Conservation (phyloP, 2,329 filamentous ascomycete species). For the Dactylellina sp. region DNA sequence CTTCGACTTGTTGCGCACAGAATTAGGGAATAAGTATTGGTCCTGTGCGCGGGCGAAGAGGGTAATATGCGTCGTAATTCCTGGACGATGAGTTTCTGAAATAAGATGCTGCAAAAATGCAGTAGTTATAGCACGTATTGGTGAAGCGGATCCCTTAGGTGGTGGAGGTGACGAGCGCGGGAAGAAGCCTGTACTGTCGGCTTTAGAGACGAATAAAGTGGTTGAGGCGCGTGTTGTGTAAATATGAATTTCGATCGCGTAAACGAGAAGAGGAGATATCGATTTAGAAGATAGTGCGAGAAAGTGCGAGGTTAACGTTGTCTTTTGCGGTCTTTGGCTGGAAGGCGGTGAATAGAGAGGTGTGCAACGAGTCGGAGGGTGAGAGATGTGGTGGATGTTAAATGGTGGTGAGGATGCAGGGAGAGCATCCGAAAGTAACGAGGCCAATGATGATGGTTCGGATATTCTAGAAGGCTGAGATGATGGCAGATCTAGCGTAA, state of each 20-base stretch:
- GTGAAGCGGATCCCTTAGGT: constrained; percentile 67
- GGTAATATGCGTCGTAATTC: constrained; percentile 78
- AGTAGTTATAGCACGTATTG: constrained; percentile 78
- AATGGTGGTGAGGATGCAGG: constrained; percentile 65
- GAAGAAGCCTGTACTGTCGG: constrained; percentile 92
- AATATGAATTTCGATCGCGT: constrained; percentile 87
- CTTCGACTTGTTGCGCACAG: constrained; percentile 83
- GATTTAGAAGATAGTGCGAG: constrained; percentile 67
- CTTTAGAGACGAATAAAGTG: constrained; percentile 94
- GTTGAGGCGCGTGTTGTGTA: constrained; percentile 73
- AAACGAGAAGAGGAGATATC: constrained; percentile 72
- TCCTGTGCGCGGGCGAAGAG: constrained; percentile 91
- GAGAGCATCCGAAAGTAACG: constrained; percentile 60
- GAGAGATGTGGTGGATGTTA: constrained; percentile 86
- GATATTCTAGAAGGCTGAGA: not conserved
- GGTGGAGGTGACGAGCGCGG: constrained; percentile 36
- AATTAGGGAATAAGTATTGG: constrained; percentile 95
- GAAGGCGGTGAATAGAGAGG: constrained; percentile 84
- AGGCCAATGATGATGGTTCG: constrained; percentile 46
- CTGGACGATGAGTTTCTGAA: constrained; percentile 72
- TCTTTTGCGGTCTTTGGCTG: constrained; percentile 77
- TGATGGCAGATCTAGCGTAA: not conserved
- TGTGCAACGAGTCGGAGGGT: constrained; percentile 78
- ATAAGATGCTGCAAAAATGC: constrained; percentile 82
- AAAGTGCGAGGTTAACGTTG: constrained; percentile 88